These are phyloP conservation scores for Pythium rishiriense DNA, from an alignment of 352 stramenopile genomes.

Conservation along the genomic window DNA sequence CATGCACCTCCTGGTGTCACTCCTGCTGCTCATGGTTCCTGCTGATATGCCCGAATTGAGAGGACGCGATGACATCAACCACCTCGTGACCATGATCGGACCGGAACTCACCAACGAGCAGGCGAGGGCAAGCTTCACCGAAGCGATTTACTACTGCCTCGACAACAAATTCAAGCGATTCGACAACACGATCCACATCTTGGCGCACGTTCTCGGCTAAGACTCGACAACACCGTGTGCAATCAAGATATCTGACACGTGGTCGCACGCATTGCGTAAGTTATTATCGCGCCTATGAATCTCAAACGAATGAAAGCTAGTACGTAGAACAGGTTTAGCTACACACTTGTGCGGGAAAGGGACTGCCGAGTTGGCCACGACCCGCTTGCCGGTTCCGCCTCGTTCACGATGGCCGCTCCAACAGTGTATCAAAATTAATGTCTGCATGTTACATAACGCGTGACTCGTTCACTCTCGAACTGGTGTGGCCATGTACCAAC, in stretches of 20 bases:
- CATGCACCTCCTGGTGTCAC: slow-evolving; percentile 83
- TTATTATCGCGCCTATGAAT: slow-evolving; percentile 19
- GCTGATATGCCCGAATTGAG: slow-evolving; percentile 84
- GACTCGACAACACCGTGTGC: background rate
- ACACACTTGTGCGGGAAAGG: background rate
- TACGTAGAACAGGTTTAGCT: background rate
- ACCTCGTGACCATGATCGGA: slow-evolving; percentile 74
- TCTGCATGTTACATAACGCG: background rate
- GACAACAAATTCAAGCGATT: slow-evolving; percentile 87
- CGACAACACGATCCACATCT: slow-evolving; percentile 87
- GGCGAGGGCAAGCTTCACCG: slow-evolving; percentile 64
- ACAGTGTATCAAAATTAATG: slow-evolving; percentile 2
- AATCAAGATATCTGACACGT: background rate
- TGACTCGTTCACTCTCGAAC: too few species aligned
- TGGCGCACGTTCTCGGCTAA: slow-evolving; percentile 54
- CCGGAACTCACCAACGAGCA: slow-evolving; percentile 72
- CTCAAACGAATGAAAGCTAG: background rate
- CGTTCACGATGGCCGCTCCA: background rate
- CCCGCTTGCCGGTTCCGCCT: background rate
- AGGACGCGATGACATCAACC: slow-evolving; percentile 83
- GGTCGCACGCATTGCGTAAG: slow-evolving; percentile 13
- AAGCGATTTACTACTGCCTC: slow-evolving; percentile 82
- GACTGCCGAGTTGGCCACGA: background rate
- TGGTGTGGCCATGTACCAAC: too few species aligned
- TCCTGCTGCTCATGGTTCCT: slow-evolving; percentile 87